Percentiles rank a stretch among this genome's conserved stretches.
Evolutionary conservation across 78 protist species (phyloP).

Genomic region (Andalucia godoyi): DNA sequence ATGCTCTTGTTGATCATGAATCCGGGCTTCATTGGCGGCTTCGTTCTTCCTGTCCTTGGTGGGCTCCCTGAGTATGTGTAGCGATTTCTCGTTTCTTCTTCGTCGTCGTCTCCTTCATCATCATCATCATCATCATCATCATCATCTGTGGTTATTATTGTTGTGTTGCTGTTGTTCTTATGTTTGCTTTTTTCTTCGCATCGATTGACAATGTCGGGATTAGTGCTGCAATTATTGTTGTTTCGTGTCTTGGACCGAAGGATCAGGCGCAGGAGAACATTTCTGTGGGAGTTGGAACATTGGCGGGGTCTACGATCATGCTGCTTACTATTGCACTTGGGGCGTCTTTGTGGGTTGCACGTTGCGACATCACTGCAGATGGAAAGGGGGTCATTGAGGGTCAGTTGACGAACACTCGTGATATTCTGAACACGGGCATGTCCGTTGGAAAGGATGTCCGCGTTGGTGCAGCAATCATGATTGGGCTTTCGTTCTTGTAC

Average conservation of each 20-base stretch:
- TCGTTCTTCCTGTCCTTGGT: constrained; percentile 26
- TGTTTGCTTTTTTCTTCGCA: no score
- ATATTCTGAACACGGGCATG: neutral
- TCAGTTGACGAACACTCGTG: neutral
- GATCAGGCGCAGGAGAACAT: neutral
- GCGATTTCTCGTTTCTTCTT: no score
- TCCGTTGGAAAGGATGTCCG: neutral
- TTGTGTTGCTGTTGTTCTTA: no score
- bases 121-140: neutral
- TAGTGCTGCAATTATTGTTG: constrained; percentile 8
- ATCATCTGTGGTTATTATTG: no score
- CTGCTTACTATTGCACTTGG: constrained; percentile 19
- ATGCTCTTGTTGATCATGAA: constrained; percentile 5
- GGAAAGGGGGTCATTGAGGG: constrained; percentile 2
- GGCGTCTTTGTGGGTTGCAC: constrained; percentile 5
- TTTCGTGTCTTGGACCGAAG: neutral
- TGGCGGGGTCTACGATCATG: constrained; percentile 29
- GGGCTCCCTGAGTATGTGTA: constrained; percentile 37
- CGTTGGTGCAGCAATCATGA: constrained; percentile 6
- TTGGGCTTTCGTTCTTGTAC: neutral
- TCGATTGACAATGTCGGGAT: no score
- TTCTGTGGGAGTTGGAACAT: constrained; percentile 18
- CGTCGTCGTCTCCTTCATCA: no score
- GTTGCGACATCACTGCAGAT: constrained; percentile 16
- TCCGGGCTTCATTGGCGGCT: constrained; percentile 25